Conservation (phyloP, 108 stramenopile species). For the Nitzschia inconspicua region DNA sequence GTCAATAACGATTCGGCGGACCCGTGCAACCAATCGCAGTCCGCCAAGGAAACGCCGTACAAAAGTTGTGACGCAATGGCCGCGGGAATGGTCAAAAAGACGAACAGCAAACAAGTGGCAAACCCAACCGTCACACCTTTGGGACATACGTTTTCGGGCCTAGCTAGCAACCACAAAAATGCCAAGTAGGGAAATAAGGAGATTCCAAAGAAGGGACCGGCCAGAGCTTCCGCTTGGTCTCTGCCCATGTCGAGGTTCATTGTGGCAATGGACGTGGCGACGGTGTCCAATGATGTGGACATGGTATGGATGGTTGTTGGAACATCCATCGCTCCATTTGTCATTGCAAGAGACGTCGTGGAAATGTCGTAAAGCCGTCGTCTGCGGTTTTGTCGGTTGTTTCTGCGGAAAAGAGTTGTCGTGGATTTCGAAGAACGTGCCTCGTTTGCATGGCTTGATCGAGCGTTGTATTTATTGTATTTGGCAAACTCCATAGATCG, state of each 20-base stretch:
- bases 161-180: conserved; percentile 84
- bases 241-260: conserved; percentile 33
- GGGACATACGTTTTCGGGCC: conserved; percentile 76
- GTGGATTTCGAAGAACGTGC: no score
- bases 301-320: no score
- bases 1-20: conserved; percentile 86
- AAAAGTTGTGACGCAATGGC: conserved; percentile 80
- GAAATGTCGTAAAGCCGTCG: no score
- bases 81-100: conserved; percentile 90
- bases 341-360: no score
- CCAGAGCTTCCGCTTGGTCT: conserved; percentile 62
- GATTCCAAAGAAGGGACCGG: conserved; percentile 84
- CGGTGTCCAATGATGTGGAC: no score
- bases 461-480: no score
- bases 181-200: conserved; percentile 91
- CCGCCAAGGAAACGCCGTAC: conserved; percentile 87
- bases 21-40: conserved; percentile 93
- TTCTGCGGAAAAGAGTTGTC: no score
- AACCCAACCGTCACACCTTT: conserved; percentile 88
- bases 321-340: no score
- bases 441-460: no score
- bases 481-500: no score
- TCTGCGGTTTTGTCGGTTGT: no score
- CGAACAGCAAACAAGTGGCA: conserved; percentile 86
- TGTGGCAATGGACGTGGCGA: no score